These are phyloP conservation scores for Plantago major DNA, from an alignment of 257 asterid genomes.

Conservation along the genomic window DNA sequence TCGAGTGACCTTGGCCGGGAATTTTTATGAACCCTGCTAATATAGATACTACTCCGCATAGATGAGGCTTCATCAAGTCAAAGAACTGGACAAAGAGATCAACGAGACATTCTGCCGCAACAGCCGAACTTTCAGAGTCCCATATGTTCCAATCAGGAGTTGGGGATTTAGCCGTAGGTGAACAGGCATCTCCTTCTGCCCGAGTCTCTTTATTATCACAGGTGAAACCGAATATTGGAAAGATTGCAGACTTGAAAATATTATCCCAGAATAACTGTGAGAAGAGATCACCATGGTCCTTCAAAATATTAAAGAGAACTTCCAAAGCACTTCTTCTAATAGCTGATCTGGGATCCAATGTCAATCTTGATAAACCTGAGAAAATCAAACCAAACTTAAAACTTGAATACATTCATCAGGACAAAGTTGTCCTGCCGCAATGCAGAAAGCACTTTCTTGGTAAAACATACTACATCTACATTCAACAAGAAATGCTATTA, in stretches of 20 bases:
- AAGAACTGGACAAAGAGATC: conserved; percentile 71
- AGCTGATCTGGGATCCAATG: conserved; percentile 94
- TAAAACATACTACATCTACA: too few species aligned
- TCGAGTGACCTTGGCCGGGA: conserved; percentile 78
- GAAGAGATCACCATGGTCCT: conserved; percentile 94
- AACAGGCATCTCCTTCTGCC: conserved; percentile 33
- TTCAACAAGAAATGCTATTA: too few species aligned
- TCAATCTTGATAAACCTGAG: conserved; percentile 84
- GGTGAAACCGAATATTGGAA: conserved; percentile 64
- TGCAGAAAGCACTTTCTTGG: background rate
- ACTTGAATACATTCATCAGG: conserved; percentile 11
- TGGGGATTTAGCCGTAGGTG: conserved; percentile 31
- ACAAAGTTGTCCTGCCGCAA: background rate
- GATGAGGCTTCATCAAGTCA: conserved; percentile 55
- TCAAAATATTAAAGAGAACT: conserved; percentile 91
- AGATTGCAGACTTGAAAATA: conserved; percentile 62
- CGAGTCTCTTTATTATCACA: conserved; percentile 45
- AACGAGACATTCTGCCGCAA: conserved; percentile 66
- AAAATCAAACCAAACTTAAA: conserved; percentile 22
- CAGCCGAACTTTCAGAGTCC: conserved; percentile 77
- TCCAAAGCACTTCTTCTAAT: conserved; percentile 86
- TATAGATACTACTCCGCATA: conserved; percentile 63
- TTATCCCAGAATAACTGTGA: conserved; percentile 64
- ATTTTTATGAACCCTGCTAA: conserved; percentile 52
- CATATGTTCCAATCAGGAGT: conserved; percentile 58